Conservation (phyloP, 176 grass and related monocot species). For the Cenchrus americanus region DNA sequence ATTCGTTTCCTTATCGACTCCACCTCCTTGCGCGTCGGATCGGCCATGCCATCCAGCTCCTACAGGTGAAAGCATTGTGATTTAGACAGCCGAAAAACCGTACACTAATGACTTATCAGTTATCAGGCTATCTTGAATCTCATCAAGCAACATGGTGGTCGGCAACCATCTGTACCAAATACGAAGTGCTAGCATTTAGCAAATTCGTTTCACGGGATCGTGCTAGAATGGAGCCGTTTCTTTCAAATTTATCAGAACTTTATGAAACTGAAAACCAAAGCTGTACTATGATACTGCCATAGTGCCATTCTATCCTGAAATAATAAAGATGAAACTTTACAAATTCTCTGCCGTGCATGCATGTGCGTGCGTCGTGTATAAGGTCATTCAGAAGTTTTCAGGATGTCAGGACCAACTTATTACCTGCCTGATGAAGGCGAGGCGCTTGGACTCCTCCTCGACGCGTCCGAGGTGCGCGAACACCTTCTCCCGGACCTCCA, state of each 20-base stretch:
- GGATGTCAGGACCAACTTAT: background rate
- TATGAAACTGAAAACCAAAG: background rate
- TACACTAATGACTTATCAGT: background rate
- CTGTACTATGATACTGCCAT: background rate
- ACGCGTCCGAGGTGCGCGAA: slow-evolving; percentile 88
- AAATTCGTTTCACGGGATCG: background rate
- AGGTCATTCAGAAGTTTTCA: too few species aligned
- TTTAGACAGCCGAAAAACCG: background rate
- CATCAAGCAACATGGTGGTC: background rate
- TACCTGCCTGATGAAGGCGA: slow-evolving; percentile 79
- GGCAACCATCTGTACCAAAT: background rate
- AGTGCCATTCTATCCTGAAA: background rate
- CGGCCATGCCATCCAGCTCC: slow-evolving; percentile 91
- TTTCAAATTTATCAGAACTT: background rate
- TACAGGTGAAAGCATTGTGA: background rate
- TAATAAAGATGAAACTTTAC: background rate
- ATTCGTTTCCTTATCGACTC: slow-evolving; percentile 74
- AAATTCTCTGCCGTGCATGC: background rate
- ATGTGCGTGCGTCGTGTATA: too few species aligned
- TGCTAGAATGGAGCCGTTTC: background rate
- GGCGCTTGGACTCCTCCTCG: slow-evolving; percentile 88
- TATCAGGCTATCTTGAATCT: background rate
- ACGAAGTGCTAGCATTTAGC: background rate
- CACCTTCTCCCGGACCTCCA: slow-evolving; percentile 88
- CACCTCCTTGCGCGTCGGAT: slow-evolving; percentile 91